phyloP scores from a whole-genome alignment of 129 eudicot species.

The Artemisia tridentata region DNA sequence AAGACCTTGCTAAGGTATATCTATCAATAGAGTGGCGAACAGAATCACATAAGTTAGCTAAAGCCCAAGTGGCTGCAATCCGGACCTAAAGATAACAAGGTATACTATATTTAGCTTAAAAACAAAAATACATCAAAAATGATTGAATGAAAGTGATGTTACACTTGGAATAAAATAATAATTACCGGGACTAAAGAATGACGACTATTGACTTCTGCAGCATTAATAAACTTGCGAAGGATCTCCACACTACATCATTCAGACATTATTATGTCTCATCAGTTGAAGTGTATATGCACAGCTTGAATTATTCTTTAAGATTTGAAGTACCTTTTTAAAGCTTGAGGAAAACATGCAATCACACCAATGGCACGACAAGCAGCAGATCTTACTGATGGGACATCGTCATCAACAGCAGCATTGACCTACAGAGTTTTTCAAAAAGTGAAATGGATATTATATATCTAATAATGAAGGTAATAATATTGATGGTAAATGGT shows the following conservation, averaged over 20 bases:
- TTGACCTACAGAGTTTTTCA: conserved; percentile 41
- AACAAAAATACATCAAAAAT: not conserved
- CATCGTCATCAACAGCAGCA: conserved; percentile 75
- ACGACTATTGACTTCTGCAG: conserved; percentile 59
- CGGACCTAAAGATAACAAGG: conserved; percentile 63
- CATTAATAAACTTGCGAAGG: conserved; percentile 66
- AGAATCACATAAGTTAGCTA: conserved; percentile 90
- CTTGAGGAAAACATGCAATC: conserved; percentile 84
- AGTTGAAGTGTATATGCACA: conserved; percentile 7
- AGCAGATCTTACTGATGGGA: conserved; percentile 92
- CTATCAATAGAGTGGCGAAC: conserved; percentile 58
- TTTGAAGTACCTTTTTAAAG: conserved; percentile 50
- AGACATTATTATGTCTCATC: conserved; percentile 10
- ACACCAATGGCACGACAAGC: conserved; percentile 99
- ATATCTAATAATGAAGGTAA: not conserved
- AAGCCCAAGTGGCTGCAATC: conserved; percentile 92
- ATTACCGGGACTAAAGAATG: conserved; percentile 65
- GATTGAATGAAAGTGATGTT: not conserved
- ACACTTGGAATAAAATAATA: conserved; percentile 6
- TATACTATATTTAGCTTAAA: conserved; percentile 5
- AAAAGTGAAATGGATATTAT: not conserved
- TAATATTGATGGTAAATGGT: not conserved
- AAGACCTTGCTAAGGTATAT: conserved; percentile 36
- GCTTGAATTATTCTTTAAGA: not conserved
- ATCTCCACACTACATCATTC: conserved; percentile 50